Conservation (phyloP, 2,329 filamentous ascomycete genomes). For the Mycosphaerelloides madeirae region DNA sequence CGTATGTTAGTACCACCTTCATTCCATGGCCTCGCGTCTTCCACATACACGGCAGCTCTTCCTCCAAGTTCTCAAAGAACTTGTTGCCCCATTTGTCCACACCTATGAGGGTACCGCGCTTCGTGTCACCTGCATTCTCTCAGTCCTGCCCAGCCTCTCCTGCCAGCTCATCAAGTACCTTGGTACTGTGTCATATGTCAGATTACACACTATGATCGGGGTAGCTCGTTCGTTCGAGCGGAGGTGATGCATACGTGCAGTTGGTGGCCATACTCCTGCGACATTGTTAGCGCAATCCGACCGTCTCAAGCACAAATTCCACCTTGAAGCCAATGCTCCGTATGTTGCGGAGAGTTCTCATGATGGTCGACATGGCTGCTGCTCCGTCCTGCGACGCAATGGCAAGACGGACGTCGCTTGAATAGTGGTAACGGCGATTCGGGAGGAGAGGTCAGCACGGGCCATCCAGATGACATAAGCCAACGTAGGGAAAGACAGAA, state of each 20-base stretch:
- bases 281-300: constrained; percentile 29
- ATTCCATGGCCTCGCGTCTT: background rate
- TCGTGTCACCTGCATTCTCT: constrained; percentile 75
- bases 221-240: constrained; percentile 7
- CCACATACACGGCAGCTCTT: constrained; percentile 82
- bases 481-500: no score
- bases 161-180: constrained; percentile 1
- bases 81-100: constrained; percentile 93
- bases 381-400: constrained; percentile 20
- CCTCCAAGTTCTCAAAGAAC: constrained; percentile 84
- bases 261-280: constrained; percentile 83
- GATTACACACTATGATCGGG: constrained; percentile 5
- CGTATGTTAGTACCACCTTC: constrained; percentile 4
- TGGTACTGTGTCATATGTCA: constrained; percentile 25
- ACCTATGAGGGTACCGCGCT: constrained; percentile 80
- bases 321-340: constrained; percentile 87
- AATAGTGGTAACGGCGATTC: no score
- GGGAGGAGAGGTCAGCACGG: background rate
- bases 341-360: constrained; percentile 80
- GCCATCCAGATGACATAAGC: background rate
- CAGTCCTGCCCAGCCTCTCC: constrained; percentile 19
- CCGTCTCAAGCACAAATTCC: constrained; percentile 20
- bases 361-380: constrained; percentile 77
- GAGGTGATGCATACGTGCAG: constrained; percentile 66
- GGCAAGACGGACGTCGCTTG: background rate